Base-by-base conservation (phyloP, 116 monocot genomes). In the Posidonia oceanica region DNA sequence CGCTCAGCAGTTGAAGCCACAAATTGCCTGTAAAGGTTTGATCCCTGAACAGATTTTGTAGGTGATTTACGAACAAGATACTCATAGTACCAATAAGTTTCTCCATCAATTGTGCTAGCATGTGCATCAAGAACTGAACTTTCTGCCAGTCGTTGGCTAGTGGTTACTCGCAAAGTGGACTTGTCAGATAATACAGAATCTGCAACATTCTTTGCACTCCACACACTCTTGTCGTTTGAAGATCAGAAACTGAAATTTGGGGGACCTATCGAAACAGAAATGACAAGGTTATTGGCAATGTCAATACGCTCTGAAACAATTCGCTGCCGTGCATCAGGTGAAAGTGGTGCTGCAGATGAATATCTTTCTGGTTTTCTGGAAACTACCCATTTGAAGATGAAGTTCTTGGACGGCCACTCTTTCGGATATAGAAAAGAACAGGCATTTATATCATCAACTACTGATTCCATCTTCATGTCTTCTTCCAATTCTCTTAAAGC, bases 321-420 rank as follows among this genome's bases (percentile, higher is more conserved):
- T 60, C 93, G 81, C 52, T 90, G 98, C 59, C 93, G 73, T 77
- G 98, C 98, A 87, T 98, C 81, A 78, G 98, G 84, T 54, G 90
- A 87, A 78, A 98, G 72, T 63, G 98, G 98, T 62, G 98, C 93
- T 71, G 98, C 98, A 63, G 98, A 98, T 66, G 98, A 98, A 75
- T 98, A 98, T 81, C 93, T 75, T 76, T 98, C 98, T 73, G 98
- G 98, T 79, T 89, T 93, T 86, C 98, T 90, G 61, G 98, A 90
- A 64, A 82, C 85, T 61, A 98, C 81, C 98, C 97, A 97, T 89
- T 84, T 92, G 74, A 97, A 92, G 13, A 75, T 41, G 44, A 88
- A 72, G 39, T 84, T 89, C 83, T 83, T 92, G 15, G 67, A 76
- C 62, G 92, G 86, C 23, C 87, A 65, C 75, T 85, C 87, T 44